Evolutionary conservation across 139 green algal species (phyloP).

Genomic region (Closterium sp.): DNA sequence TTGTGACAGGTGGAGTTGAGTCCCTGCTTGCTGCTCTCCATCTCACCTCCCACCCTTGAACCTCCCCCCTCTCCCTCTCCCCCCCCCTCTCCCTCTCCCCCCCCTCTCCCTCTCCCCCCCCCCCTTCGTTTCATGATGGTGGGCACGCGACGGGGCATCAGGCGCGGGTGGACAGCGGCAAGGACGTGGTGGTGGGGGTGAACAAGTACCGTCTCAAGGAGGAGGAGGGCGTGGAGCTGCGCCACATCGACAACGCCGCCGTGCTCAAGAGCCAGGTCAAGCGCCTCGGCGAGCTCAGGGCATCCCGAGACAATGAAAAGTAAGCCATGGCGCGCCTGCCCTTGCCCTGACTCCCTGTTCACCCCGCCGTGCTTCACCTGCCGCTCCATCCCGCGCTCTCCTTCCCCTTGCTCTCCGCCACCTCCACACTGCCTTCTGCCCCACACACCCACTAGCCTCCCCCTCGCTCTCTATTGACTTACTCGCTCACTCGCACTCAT

Average conservation of each 20-base stretch:
- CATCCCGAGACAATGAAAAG: conserved; percentile 27
- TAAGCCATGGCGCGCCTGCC: background rate
- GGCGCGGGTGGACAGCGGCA: conserved; percentile 65
- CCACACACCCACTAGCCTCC: no score
- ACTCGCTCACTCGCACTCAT: background rate
- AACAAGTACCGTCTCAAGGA: conserved; percentile 64
- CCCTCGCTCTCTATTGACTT: background rate
- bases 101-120: no score
- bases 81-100: no score
- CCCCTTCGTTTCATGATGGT: no score
- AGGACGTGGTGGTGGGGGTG: conserved; percentile 68
- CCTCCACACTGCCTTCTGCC: no score
- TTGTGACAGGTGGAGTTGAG: background rate
- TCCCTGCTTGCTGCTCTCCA: no score
- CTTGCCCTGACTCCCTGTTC: background rate
- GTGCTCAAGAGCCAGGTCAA: conserved; percentile 44
- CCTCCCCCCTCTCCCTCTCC: no score
- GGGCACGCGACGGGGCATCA: no score
- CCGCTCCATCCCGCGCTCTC: background rate
- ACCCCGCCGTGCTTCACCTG: conserved; percentile 20
- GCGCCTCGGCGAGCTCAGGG: conserved; percentile 2
- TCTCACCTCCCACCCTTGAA: no score
- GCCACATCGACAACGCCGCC: conserved; percentile 65
- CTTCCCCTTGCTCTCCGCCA: background rate
- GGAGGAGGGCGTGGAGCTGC: conserved; percentile 53